Percentiles rank a stretch among this genome's conserved stretches.
Evolutionary conservation across 495 filamentous ascomycete genomes (phyloP).

Genomic region (Lophium mytilinum): DNA sequence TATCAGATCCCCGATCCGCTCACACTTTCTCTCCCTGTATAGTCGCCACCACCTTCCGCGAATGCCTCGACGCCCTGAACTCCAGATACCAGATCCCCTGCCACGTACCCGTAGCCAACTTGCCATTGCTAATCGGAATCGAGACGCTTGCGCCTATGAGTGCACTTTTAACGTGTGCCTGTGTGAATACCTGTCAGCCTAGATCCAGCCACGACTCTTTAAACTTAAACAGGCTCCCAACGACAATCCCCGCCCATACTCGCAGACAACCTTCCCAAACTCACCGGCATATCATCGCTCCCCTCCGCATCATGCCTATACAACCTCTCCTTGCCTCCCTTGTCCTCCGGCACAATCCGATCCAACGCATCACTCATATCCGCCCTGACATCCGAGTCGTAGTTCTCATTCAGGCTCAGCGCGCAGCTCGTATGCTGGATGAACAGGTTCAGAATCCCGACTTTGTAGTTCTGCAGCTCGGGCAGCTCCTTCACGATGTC

Average conservation of each 20-base stretch:
- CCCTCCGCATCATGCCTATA: slow-evolving; percentile 91
- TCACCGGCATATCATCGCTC: slow-evolving; percentile 78
- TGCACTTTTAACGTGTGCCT: slow-evolving; percentile 88
- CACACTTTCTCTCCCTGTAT: slow-evolving; percentile 83
- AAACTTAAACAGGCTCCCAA: too few species aligned
- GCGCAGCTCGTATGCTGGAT: slow-evolving; percentile 86
- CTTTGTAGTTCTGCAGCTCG: slow-evolving; percentile 68
- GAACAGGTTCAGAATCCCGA: slow-evolving; percentile 82
- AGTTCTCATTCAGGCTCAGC: slow-evolving; percentile 89
- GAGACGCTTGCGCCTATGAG: slow-evolving; percentile 81
- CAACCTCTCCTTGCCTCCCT: slow-evolving; percentile 48
- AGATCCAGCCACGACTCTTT: not conserved
- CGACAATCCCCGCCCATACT: too few species aligned
- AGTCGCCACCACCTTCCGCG: slow-evolving; percentile 77
- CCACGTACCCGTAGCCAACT: slow-evolving; percentile 64
- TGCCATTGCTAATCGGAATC: slow-evolving; percentile 82
- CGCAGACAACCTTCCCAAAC: slow-evolving; percentile 5
- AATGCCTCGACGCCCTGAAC: slow-evolving; percentile 70
- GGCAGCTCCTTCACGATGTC: slow-evolving; percentile 59
- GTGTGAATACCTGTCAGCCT: not conserved
- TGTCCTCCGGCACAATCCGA: slow-evolving; percentile 71
- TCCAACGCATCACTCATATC: slow-evolving; percentile 96
- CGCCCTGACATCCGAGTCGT: slow-evolving; percentile 65
- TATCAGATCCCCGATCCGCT: slow-evolving; percentile 12
- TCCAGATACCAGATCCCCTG: slow-evolving; percentile 94